phyloP scores from a whole-genome alignment of 176 grass and related monocot species.

The Triticum timopheevii region DNA sequence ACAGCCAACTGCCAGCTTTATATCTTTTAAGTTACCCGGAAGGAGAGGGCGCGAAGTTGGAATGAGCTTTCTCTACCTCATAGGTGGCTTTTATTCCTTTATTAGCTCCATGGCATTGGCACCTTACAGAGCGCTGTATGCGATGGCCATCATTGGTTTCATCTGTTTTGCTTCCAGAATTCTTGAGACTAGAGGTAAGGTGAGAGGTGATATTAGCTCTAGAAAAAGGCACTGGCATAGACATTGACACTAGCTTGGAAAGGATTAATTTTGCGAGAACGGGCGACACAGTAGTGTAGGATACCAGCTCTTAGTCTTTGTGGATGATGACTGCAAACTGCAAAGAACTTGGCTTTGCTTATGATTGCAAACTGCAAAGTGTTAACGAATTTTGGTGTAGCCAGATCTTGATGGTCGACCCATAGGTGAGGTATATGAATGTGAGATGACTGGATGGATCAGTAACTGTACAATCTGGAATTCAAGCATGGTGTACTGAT shows the following conservation, averaged over 20 bases:
- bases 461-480: neutral
- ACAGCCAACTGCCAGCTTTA: slow-evolving; percentile 47
- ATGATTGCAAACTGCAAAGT: neutral
- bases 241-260: slow-evolving; percentile 41
- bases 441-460: neutral
- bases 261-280: slow-evolving; percentile 8
- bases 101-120: slow-evolving; percentile 54
- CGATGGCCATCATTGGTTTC: slow-evolving; percentile 65
- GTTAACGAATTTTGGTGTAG: neutral
- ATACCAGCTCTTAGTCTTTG: slow-evolving; percentile 27
- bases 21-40: slow-evolving; percentile 57
- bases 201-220: slow-evolving; percentile 55
- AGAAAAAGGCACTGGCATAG: slow-evolving; percentile 86
- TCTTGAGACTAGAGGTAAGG: slow-evolving; percentile 53
- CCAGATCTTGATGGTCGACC: neutral
- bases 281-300: neutral
- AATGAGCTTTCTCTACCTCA: slow-evolving; percentile 73
- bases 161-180: slow-evolving; percentile 60
- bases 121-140: slow-evolving; percentile 79
- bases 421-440: neutral
- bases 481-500: slow-evolving; percentile 2
- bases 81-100: slow-evolving; percentile 83
- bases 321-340: neutral
- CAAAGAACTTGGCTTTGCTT: neutral
- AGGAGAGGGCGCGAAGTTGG: slow-evolving; percentile 44